Conservation (phyloP, 1,284 basidiomycete genomes). For the Hemileccinum hortonii region DNA sequence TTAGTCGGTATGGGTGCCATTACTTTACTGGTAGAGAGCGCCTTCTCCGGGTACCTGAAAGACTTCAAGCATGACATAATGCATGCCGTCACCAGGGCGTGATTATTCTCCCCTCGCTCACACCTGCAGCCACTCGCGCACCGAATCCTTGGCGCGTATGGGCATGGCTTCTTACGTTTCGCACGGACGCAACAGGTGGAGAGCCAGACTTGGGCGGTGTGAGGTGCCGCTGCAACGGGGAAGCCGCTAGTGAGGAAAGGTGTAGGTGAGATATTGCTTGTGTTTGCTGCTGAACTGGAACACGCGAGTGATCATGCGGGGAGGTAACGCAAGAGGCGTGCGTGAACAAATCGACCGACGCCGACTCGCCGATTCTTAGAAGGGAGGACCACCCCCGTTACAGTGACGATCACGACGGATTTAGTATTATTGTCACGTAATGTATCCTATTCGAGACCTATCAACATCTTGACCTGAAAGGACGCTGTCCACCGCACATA, state of each 20-base stretch:
- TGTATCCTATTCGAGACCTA: too few species aligned
- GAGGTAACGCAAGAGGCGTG: conserved; percentile 3
- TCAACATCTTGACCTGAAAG: too few species aligned
- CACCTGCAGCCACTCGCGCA: conserved; percentile 35
- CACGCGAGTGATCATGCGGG: conserved; percentile 5
- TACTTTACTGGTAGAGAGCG: too few species aligned
- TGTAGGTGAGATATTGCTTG: conserved; percentile 15
- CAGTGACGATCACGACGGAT: too few species aligned
- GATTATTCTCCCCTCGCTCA: conserved; percentile 63
- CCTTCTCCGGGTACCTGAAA: too few species aligned
- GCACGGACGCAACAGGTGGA: conserved; percentile 55
- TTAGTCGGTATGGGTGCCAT: neutral
- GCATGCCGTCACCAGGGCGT: too few species aligned
- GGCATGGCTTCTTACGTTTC: conserved; percentile 49
- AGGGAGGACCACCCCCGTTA: too few species aligned
- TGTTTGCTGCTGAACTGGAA: conserved; percentile 8
- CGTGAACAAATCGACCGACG: too few species aligned
- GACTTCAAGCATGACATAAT: too few species aligned
- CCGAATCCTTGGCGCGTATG: conserved; percentile 42
- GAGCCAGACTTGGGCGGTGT: conserved; percentile 58
- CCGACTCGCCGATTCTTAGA: too few species aligned
- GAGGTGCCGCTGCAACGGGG: conserved; percentile 52
- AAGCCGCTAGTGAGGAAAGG: conserved; percentile 19
- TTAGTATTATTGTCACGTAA: too few species aligned
- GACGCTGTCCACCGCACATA: too few species aligned